Conservation (phyloP, 257 asterid species). For the Fraxinus cuspidata region DNA sequence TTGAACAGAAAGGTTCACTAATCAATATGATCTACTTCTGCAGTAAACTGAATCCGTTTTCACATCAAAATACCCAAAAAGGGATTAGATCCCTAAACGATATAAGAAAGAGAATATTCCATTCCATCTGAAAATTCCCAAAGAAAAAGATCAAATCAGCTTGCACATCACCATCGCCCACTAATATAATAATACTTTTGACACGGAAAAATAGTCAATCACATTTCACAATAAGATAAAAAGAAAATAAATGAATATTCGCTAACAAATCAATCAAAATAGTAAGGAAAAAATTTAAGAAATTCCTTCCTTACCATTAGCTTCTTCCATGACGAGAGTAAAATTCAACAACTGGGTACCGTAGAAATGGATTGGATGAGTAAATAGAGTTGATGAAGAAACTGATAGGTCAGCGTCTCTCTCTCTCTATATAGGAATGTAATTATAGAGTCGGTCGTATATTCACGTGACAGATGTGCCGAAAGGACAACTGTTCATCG, state of each 20-base stretch:
- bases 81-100: background rate
- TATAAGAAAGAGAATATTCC: background rate
- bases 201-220: background rate
- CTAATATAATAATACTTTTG: background rate
- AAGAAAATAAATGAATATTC: background rate
- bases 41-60: background rate
- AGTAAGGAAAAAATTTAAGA: background rate
- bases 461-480: background rate
- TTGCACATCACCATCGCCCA: background rate
- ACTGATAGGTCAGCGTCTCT: background rate
- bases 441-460: background rate
- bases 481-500: background rate
- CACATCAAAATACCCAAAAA: background rate
- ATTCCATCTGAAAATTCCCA: background rate
- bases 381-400: background rate
- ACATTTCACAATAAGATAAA: background rate
- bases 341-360: background rate
- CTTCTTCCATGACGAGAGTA: constrained; percentile 38
- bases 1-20: background rate
- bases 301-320: constrained; percentile 32
- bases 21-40: background rate
- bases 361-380: background rate
- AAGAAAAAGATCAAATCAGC: background rate
- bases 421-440: too few relatives aligned
- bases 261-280: background rate